Evolutionary conservation across 352 stramenopile species (phyloP), one percentile per base, ranked within the genome.

Genomic region (Globisporangium yorkense): DNA sequence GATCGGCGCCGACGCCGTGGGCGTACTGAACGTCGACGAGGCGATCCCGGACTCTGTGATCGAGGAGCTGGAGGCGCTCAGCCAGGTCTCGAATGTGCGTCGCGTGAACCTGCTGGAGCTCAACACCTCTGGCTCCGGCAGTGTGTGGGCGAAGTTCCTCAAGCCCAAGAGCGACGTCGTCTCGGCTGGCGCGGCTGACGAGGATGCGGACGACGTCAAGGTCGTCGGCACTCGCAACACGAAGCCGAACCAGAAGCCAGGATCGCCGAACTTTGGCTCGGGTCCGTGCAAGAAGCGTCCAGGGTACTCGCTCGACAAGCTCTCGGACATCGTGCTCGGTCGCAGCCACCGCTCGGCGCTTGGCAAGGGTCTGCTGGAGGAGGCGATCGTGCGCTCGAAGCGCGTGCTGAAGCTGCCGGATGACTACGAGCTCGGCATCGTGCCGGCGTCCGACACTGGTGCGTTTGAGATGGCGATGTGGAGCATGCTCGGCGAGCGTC

Each of bases 401-500:
- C 78, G 88, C 37, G 80, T 99, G 54, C 74, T 99, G 20, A 79
- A 87, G 54, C 72, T 99, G 20, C 97, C 97, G 21, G 84, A 97
- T 16, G 82, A 98, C 66, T 99, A 99, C 74, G 77, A 90, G 24
- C 70, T 98, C 13, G 96, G 96, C 47, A 98, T 99, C 60, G 96
- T 99, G 41, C 97, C 97, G 40, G 97, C 96, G 44, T 99, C 94
- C 8, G 97, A 99, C 74, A 99, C 97, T 29, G 97, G 97, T 31
- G 97, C 97, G 15, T 99, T 98, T 67, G 97, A 99, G 77, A 99
- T 99, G 97, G 97, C 96, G 48, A 99, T 99, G 97, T 99, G 97
- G 97, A 98, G 88, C 66, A 96, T 99, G 79, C 84, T 99, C 21
- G 97, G 97, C 37, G 74, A 78, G 35, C 77, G 88, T 0, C 96